Evolutionary conservation across 495 filamentous ascomycete species (phyloP), one percentile per base, ranked within the genome.

Genomic region (Aspergillus egyptiacus): DNA sequence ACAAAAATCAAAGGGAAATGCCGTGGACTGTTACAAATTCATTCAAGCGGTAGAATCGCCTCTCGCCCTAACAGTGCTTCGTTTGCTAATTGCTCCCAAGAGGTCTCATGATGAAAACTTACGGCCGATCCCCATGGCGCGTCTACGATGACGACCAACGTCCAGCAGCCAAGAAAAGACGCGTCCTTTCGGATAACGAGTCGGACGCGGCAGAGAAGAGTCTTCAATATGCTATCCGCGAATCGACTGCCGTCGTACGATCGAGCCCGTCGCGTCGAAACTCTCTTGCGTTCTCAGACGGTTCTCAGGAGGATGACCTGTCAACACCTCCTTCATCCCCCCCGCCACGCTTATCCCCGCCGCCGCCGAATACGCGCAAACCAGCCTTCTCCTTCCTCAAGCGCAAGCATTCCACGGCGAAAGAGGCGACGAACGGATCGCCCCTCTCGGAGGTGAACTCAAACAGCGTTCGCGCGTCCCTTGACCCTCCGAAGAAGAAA

Each of bases 11-110:
- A 51, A 63, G 58, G 62, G 66, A 62, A 56, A 78, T 78, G 75
- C 73, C 74, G 65, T 78, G 72, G 64, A 76, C 73, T 50, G 74
- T 78, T 50, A 76, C 75, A 55, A 78, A 78, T 67, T 78, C 75
- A 54, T 78, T 77, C 46, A 78, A 75, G 64, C 69, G 75, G 75
- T 78, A 66, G 17, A 59, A 28, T 1, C n/a, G 19, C 24, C 13
- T 20, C 10, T 43, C 15, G 28, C 41, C 41, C 41, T 28, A n/a
- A n/a, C 14, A n/a, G 15, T 18, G 2, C 15, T 39, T 51, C 18
- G 18, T 13, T 32, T 33, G 18, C 28, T 46, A 34, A 27, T 40
- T 30, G 25, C 28, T 28, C 17, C 15, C 13, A 50, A 74, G 71
- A 67, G 69, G 71, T 67, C 70, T 73, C 45, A 75, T 73, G 54